Base-by-base conservation (phyloP, 208 protist species). In the Trypanosoma grayi region DNA sequence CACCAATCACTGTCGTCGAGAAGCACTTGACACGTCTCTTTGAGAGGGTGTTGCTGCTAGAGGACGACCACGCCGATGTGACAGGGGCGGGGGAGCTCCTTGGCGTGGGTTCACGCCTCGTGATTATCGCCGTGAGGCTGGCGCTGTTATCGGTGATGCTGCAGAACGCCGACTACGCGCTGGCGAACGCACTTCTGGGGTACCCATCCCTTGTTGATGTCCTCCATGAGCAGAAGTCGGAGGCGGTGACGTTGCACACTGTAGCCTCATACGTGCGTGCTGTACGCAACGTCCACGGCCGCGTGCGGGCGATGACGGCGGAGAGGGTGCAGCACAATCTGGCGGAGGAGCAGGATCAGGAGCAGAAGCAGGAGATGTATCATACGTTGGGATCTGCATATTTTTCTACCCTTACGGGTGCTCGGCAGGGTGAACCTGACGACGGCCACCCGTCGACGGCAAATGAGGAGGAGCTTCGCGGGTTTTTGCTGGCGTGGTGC, bases 111-210 rank as follows among this genome's bases (percentile, higher is more conserved):
- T 28, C 37, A 36, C 52, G 60, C 46, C 52, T 69, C 31, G 54
- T 63, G 0, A 47, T 69, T 14, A 34, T 59, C 16, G 37, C 60
- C 5, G 16, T 63, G 28, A 43, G 61, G 36, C 46, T 68, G 25
- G 51, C 40, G 20, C 46, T 75, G 27, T 28, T 62, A 2, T 64
- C 47, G 1, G 37, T 79, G 11, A 67, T 68, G 2, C 10, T 66
- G 4, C 31, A 47, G 6, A 73, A 70, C 14, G 36, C 48, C 6
- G 62, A 85, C 62, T 74, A 77, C 33, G 64, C 74, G 7, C 50
- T 85, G 24, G 66, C 71, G 10, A 68, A 27, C 51, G 73, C 73
- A 0, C 61, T 85, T 6, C 46, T 75, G 1, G 54, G 28, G 8
- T 50, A 66, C 40, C 57, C 68, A 27, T 46, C 53, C 11, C 43